Percentiles rank a stretch among this genome's conserved stretches.
Conservation (phyloP, 1,139 yeast species). For the Zygotorulaspora mrakii region DNA sequence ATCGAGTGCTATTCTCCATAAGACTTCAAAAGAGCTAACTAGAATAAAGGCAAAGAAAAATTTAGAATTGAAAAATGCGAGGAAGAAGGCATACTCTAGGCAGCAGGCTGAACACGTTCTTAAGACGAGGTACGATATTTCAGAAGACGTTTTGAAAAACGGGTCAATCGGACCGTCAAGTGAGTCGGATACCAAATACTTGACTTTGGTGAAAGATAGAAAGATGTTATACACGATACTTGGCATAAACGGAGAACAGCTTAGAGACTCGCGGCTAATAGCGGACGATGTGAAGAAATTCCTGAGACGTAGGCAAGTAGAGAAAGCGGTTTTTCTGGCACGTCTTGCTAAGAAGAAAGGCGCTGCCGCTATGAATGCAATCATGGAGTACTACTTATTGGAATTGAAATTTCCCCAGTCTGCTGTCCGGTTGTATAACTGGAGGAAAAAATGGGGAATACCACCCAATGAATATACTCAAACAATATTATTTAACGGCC, state of each 20-base stretch:
- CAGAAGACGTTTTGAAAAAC: slow-evolving; percentile 28
- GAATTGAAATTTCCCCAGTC: slow-evolving; percentile 41
- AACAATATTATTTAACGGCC: slow-evolving; percentile 55
- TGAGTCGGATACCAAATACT: slow-evolving; percentile 35
- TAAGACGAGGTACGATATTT: slow-evolving; percentile 19
- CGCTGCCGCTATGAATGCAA: slow-evolving; percentile 57
- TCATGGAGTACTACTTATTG: slow-evolving; percentile 48
- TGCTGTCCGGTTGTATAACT: slow-evolving; percentile 49
- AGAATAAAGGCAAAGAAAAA: slow-evolving; percentile 18
- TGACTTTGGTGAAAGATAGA: slow-evolving; percentile 39
- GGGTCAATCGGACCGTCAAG: slow-evolving; percentile 38
- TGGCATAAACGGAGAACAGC: slow-evolving; percentile 54
- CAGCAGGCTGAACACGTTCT: slow-evolving; percentile 31
- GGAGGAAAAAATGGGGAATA: slow-evolving; percentile 60
- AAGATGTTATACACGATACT: slow-evolving; percentile 49
- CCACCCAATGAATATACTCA: slow-evolving; percentile 52
- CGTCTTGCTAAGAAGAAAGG: slow-evolving; percentile 51
- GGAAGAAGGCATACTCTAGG: slow-evolving; percentile 32
- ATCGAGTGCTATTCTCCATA: slow-evolving; percentile 16
- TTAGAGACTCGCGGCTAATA: slow-evolving; percentile 54
- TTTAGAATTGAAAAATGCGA: slow-evolving; percentile 19
- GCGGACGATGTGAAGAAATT: slow-evolving; percentile 51
- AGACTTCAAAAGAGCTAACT: slow-evolving; percentile 25
- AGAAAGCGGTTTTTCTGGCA: slow-evolving; percentile 53
- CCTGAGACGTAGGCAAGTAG: slow-evolving; percentile 45